These are phyloP conservation scores for Byssoonygena ceratinophila DNA, from an alignment of 2,329 filamentous ascomycete species.

Conservation along the genomic window DNA sequence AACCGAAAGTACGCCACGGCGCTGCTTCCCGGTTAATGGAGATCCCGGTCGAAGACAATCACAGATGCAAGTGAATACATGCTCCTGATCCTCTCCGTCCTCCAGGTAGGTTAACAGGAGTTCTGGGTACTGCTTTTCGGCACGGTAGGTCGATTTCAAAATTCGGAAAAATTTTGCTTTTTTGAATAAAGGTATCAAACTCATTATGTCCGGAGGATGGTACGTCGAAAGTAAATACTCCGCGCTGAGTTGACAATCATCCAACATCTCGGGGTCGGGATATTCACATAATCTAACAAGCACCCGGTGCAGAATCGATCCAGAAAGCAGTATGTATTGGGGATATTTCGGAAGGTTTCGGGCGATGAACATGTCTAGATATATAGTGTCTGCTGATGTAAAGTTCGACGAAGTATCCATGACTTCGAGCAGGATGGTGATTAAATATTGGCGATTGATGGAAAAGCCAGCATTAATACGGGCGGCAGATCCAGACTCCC, in stretches of 20 bases:
- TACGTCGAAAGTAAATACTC: constrained; percentile 93
- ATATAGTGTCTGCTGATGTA: constrained; percentile 71
- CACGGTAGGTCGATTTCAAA: constrained; percentile 74
- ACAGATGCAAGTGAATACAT: constrained; percentile 67
- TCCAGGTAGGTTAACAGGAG: constrained; percentile 75
- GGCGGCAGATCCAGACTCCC: constrained; percentile 48
- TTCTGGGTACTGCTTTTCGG: constrained; percentile 66
- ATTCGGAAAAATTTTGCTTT: constrained; percentile 81
- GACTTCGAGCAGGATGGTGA: constrained; percentile 81
- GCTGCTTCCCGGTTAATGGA: constrained; percentile 57
- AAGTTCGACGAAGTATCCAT: constrained; percentile 62
- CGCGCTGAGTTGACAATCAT: constrained; percentile 92
- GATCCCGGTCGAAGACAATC: constrained; percentile 60
- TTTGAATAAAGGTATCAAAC: constrained; percentile 65
- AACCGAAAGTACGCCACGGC: constrained; percentile 58
- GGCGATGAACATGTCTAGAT: constrained; percentile 96
- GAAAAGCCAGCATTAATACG: constrained; percentile 51
- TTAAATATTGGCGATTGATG: constrained; percentile 82
- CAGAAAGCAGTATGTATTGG: constrained; percentile 84
- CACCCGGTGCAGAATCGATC: constrained; percentile 70
- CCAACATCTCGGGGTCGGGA: constrained; percentile 66
- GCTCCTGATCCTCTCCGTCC: constrained; percentile 63
- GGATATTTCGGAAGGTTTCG: constrained; percentile 93
- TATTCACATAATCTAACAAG: constrained; percentile 75
- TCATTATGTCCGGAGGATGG: constrained; percentile 69